A percentile compares a stretch with the other conserved stretches of the same genome.
Evolutionary conservation across 2,329 filamentous ascomycete genomes (phyloP).

Genomic region (Fusarium stilboides): DNA sequence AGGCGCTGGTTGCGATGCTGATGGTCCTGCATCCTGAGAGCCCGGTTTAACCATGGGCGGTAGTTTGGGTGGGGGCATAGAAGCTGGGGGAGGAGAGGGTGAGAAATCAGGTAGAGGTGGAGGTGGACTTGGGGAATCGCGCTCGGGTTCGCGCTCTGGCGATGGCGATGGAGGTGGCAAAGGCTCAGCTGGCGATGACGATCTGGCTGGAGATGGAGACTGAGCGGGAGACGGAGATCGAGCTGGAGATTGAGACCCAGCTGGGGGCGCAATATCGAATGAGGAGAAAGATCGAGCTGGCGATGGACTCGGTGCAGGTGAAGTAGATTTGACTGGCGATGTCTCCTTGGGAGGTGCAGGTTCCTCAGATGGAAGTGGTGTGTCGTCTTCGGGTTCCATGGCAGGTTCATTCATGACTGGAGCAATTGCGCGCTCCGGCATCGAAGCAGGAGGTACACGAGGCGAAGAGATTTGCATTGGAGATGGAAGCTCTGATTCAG

Average conservation of each 20-base stretch:
- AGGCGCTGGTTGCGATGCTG: slow-evolving; percentile 32
- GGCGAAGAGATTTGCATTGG: slow-evolving; percentile 14
- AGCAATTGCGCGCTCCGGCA: slow-evolving; percentile 16
- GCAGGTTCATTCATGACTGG: neutral
- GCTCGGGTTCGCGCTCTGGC: neutral
- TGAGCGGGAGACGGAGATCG: neutral
- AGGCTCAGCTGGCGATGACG: slow-evolving; percentile 1
- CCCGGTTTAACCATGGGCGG: slow-evolving; percentile 15
- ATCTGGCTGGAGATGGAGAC: neutral
- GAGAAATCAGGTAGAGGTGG: slow-evolving; percentile 16
- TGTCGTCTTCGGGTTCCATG: slow-evolving; percentile 1
- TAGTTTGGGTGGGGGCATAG: slow-evolving; percentile 37
- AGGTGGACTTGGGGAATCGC: slow-evolving; percentile 9
- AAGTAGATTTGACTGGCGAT: slow-evolving; percentile 6
- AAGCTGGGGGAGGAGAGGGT: slow-evolving; percentile 27
- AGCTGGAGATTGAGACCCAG: slow-evolving; percentile 1
- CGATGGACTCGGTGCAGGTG: slow-evolving; percentile 13
- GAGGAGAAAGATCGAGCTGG: slow-evolving; percentile 24
- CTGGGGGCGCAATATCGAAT: slow-evolving; percentile 11
- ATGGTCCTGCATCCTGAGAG: slow-evolving; percentile 14
- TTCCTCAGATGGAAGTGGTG: slow-evolving; percentile 6
- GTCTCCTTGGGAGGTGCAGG: neutral
- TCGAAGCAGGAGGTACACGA: slow-evolving; percentile 24
- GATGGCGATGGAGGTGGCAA: neutral
- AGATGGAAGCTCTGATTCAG: slow-evolving; percentile 27